phyloP scores from a whole-genome alignment of 2,329 filamentous ascomycete genomes.

The Colletotrichum lindemuthianum region DNA sequence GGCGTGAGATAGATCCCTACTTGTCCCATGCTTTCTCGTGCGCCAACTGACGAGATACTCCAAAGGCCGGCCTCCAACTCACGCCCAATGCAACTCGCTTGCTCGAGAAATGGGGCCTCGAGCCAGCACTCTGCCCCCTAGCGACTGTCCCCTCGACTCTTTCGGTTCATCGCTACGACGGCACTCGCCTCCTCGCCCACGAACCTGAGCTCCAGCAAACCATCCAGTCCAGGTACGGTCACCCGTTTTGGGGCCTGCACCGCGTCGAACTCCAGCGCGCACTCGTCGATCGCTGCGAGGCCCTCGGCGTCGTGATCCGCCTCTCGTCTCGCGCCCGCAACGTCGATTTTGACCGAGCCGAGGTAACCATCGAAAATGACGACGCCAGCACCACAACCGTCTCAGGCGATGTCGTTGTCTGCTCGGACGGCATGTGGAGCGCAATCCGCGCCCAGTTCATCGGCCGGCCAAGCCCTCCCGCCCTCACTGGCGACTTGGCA shows the following conservation, averaged over 20 bases:
- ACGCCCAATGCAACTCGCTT: constrained; percentile 37
- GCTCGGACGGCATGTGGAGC: constrained; percentile 60
- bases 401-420: constrained; percentile 55
- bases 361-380: constrained; percentile 43
- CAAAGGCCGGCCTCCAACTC: constrained; percentile 36
- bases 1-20: constrained; percentile 22
- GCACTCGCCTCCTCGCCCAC: constrained; percentile 35
- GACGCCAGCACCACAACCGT: constrained; percentile 40
- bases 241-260: constrained; percentile 59
- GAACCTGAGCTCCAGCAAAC: constrained; percentile 26
- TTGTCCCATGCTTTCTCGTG: neutral
- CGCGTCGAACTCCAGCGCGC: constrained; percentile 58
- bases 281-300: constrained; percentile 50
- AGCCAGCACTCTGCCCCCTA: constrained; percentile 23
- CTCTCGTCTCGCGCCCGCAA: constrained; percentile 23
- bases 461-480: constrained; percentile 53
- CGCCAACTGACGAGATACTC: neutral
- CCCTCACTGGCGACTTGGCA: constrained; percentile 64
- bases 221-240: constrained; percentile 27
- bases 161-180: constrained; percentile 37
- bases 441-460: constrained; percentile 56
- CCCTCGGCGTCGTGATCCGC: constrained; percentile 48
- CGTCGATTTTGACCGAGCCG: constrained; percentile 31
- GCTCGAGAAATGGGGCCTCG: constrained; percentile 32
- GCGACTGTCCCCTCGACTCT: constrained; percentile 34